These are phyloP conservation scores for Cladosporium sp. DNA, from an alignment of 2,329 filamentous ascomycete species.

Conservation along the genomic window DNA sequence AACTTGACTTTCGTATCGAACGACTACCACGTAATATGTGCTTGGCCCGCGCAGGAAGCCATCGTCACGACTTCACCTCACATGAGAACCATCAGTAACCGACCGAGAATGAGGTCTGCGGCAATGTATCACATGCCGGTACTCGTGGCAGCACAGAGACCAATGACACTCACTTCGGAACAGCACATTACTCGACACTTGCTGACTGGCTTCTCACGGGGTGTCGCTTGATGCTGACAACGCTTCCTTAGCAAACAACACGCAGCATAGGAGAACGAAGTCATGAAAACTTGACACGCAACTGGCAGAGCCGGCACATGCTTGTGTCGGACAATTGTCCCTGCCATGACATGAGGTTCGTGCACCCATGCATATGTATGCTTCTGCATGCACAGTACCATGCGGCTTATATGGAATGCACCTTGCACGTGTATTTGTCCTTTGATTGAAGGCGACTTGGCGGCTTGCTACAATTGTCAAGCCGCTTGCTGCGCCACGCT, in stretches of 20 bases:
- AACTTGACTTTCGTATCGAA: background rate
- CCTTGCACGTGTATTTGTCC: background rate
- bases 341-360: background rate
- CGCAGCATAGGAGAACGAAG: background rate
- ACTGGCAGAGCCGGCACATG: background rate
- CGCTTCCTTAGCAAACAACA: background rate
- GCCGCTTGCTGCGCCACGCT: constrained; percentile 16
- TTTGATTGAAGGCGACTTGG: background rate
- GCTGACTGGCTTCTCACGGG: background rate
- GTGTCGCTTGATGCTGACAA: background rate
- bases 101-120: background rate
- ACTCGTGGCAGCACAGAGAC: background rate
- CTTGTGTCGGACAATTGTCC: constrained; percentile 2
- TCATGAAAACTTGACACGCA: background rate
- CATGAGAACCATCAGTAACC: background rate
- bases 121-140: background rate
- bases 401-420: constrained; percentile 7
- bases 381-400: background rate
- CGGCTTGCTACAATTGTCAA: constrained; percentile 15
- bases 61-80: background rate
- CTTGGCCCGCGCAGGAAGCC: background rate
- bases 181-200: background rate
- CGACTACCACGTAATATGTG: background rate
- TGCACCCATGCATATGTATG: constrained; percentile 4
- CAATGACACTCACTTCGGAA: background rate